Evolutionary conservation across 495 filamentous ascomycete species (phyloP).

Genomic region (Pseudomonodictys pantanalensis): DNA sequence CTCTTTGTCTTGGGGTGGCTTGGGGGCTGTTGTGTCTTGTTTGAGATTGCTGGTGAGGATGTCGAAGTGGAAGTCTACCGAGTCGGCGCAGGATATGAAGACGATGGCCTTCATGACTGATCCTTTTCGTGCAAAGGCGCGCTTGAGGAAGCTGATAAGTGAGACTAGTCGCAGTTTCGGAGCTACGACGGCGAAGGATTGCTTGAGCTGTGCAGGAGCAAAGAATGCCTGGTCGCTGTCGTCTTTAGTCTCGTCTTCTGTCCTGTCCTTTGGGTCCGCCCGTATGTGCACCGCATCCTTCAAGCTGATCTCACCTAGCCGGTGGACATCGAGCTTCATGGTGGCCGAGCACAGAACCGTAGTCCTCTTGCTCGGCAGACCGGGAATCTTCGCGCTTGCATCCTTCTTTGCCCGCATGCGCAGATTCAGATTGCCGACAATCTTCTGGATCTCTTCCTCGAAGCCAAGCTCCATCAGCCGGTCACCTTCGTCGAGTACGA

Average conservation of each 20-base stretch:
- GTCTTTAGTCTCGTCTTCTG: slow-evolving; percentile 44
- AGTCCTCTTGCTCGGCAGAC: slow-evolving; percentile 70
- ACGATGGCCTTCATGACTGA: slow-evolving; percentile 92
- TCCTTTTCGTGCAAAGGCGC: slow-evolving; percentile 79
- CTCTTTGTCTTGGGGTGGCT: slow-evolving; percentile 17
- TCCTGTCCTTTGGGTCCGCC: slow-evolving; percentile 53
- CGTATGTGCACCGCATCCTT: slow-evolving; percentile 89
- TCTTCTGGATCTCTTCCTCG: slow-evolving; percentile 78
- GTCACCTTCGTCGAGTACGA: slow-evolving; percentile 94
- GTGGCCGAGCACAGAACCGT: slow-evolving; percentile 96
- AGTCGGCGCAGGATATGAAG: slow-evolving; percentile 95
- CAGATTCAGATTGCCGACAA: slow-evolving; percentile 70
- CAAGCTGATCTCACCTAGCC: slow-evolving; percentile 86
- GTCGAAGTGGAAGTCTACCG: slow-evolving; percentile 93
- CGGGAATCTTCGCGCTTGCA: slow-evolving; percentile 43
- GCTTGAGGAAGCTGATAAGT: slow-evolving; percentile 75
- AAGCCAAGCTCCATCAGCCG: slow-evolving; percentile 96
- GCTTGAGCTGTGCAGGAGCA: slow-evolving; percentile 91
- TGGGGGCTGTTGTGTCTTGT: slow-evolving; percentile 26
- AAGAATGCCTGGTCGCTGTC: slow-evolving; percentile 61
- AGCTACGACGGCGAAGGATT: slow-evolving; percentile 80
- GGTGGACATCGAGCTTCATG: slow-evolving; percentile 93
- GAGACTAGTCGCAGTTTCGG: slow-evolving; percentile 87
- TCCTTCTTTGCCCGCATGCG: slow-evolving; percentile 44
- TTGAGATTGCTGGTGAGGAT: slow-evolving; percentile 59